Evolutionary conservation across 257 asterid genomes (phyloP), one percentile per base, ranked within the genome.

Genomic region (Scutellaria minor): DNA sequence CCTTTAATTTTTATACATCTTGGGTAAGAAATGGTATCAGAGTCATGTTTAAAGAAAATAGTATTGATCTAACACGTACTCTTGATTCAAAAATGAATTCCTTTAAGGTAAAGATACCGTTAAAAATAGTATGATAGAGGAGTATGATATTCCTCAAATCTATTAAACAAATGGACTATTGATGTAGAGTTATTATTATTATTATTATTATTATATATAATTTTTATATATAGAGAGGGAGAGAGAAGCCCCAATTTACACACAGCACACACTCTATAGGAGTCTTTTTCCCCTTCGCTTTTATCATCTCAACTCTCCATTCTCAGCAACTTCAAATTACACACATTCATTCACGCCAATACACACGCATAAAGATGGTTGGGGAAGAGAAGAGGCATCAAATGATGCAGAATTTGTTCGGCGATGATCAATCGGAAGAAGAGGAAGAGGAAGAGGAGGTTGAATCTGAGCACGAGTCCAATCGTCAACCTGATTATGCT

Each of bases 371-470:
- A 70, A 77, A 50, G 60, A 95, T 95, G 99, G 99, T 80, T 39
- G 99, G 97, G 7, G 99, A 92, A 79, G 96, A 88, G 86, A 95
- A 95, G 84, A 80, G 99, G 93, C 95, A 92, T 85, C 99, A 90
- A 81, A 95, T 95, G 99, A 95, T 95, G 96, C 99, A 92, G 82
- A 95, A 95, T 79, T 80, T 95, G 70, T 95, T 95, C 77, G 99
- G 99, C 27, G 27, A 24, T 11, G 99, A 95, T 72, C 99, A 94
- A 75, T 92, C 99, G 6, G 99, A 94, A 77, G 96, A 87, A 78
- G 93, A 89, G 75, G 98, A 94, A 12, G 97, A 90, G 58, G 97
- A 91, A 53, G 97, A 88, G 82, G 97, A 92, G 79, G 87, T 90
- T 55, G 98, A 95, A 81, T 89, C 97, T 10, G 97, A 91, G 82